Percentiles rank a stretch among this genome's conserved stretches.
Evolutionary conservation across 495 filamentous ascomycete species (phyloP).

Genomic region (Aspergillus carlsbadensis): DNA sequence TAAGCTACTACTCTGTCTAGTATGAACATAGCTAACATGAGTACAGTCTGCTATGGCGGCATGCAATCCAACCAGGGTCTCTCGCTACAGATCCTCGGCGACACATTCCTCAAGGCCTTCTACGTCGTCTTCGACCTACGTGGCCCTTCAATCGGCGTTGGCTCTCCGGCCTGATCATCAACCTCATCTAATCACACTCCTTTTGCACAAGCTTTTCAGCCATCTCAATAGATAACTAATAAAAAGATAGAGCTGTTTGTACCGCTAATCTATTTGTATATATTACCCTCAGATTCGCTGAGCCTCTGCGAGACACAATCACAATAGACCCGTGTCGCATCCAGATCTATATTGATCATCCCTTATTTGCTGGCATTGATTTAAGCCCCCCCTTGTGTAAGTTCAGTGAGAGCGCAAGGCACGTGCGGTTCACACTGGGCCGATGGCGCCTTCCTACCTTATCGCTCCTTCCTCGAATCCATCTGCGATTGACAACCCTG

Average conservation of each 20-base stretch:
- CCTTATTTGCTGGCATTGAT: too few species aligned
- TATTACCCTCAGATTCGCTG: neutral
- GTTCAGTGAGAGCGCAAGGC: too few species aligned
- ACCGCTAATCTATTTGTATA: neutral
- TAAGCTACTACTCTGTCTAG: conserved; percentile 23
- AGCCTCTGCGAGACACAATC: too few species aligned
- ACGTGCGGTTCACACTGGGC: too few species aligned
- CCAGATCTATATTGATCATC: too few species aligned
- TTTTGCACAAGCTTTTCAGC: neutral
- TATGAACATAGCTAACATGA: neutral
- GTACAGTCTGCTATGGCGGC: conserved; percentile 67
- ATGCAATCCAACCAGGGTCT: conserved; percentile 61
- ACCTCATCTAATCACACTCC: neutral
- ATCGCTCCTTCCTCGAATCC: too few species aligned
- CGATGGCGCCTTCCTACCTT: too few species aligned
- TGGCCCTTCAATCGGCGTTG: conserved; percentile 45
- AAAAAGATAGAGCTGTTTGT: conserved; percentile 6
- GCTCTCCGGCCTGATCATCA: conserved; percentile 17
- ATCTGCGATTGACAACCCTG: too few species aligned
- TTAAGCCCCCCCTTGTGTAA: too few species aligned
- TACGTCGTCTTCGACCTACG: conserved; percentile 73
- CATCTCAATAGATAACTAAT: conserved; percentile 8
- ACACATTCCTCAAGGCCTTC: conserved; percentile 75
- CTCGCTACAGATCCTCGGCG: conserved; percentile 70
- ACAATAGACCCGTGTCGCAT: too few species aligned